Evolutionary conservation across 2,329 filamentous ascomycete genomes (phyloP), one percentile per base, ranked within the genome.

Genomic region (Aphanocladium album): DNA sequence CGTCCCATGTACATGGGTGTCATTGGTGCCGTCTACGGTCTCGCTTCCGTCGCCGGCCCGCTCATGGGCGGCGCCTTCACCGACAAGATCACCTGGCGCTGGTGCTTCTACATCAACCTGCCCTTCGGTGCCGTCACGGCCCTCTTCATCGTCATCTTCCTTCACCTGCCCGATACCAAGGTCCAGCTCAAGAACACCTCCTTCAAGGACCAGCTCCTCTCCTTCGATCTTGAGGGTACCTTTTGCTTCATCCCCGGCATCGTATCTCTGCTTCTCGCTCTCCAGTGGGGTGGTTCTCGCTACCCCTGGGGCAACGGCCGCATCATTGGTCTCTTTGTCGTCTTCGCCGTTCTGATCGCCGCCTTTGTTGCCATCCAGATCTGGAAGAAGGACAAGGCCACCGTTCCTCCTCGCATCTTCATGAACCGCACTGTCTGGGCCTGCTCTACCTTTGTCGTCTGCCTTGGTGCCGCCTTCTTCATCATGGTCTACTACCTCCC

Each of bases 321-420:
- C 9, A 73, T 83, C 51, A 76, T 83, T 35, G 75, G 73, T 14
- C 1, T 71, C 82, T 84, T 83, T 65, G 60, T 77, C 21, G 62
- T 67, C 5, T 66, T 76, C 1, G 57, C 37, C 17, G 57, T 53
- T 9, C 47, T 53, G 37, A 60, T 52, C 21, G 49, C 35, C 23
- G 57, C 45, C 41, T 60, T 60, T n/a, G 23, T 62, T 4, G 64
- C 64, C 57, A 66, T 52, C n/a, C 73, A 80, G 63, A 57, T 69
- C 37, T 68, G 70, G 35, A 68, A 70, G 60, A 71, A 71, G 1
- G 63, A 73, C 11, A 73, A 71, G 2, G 77, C 76, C 1, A 79
- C 74, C 1, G 68, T 79, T 1, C 73, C 77, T 3, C 74, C 74
- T 16, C 71, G 74, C 3, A 74, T 80, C 50, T 71, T 80, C 60